A percentile compares a stretch with the other conserved stretches of the same genome.
These are phyloP conservation scores for Vitis hybrid DNA, from an alignment of 177 flowering plant species.

Conservation along the genomic window DNA sequence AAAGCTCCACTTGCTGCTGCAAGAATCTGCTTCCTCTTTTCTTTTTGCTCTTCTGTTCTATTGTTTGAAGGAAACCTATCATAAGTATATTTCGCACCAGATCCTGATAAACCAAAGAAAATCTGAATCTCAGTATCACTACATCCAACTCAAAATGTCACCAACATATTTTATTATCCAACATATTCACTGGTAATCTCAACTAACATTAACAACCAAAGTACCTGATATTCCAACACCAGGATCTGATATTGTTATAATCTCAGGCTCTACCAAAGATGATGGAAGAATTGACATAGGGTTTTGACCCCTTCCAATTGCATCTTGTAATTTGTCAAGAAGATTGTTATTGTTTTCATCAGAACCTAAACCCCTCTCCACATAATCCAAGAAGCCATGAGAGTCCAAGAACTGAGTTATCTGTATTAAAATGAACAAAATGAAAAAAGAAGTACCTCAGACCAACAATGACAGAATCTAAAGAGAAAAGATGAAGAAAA, in stretches of 20 bases:
- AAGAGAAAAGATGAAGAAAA: neutral
- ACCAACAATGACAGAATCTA: neutral
- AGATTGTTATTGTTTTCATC: constrained; percentile 74
- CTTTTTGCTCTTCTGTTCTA: constrained; percentile 95
- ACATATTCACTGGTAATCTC: neutral
- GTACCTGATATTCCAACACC: constrained; percentile 69
- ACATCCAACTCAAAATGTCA: neutral
- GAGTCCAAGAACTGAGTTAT: constrained; percentile 82
- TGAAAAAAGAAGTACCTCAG: constrained; percentile 1
- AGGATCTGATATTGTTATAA: constrained; percentile 82
- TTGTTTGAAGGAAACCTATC: constrained; percentile 85
- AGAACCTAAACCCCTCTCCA: constrained; percentile 77
- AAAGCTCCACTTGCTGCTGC: constrained; percentile 78
- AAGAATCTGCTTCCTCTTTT: constrained; percentile 89
- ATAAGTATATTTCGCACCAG: constrained; percentile 81
- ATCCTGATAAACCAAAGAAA: constrained; percentile 38
- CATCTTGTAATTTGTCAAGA: constrained; percentile 97
- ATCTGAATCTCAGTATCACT: neutral
- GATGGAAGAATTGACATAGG: constrained; percentile 79
- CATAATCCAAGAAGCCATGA: constrained; percentile 87
- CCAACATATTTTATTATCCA: neutral
- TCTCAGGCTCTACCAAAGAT: constrained; percentile 63
- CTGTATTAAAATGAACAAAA: constrained; percentile 39
- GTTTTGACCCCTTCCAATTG: constrained; percentile 91
- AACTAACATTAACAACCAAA: neutral